Conservation (phyloP, 2,329 filamentous ascomycete genomes). For the Penicillium sp. region DNA sequence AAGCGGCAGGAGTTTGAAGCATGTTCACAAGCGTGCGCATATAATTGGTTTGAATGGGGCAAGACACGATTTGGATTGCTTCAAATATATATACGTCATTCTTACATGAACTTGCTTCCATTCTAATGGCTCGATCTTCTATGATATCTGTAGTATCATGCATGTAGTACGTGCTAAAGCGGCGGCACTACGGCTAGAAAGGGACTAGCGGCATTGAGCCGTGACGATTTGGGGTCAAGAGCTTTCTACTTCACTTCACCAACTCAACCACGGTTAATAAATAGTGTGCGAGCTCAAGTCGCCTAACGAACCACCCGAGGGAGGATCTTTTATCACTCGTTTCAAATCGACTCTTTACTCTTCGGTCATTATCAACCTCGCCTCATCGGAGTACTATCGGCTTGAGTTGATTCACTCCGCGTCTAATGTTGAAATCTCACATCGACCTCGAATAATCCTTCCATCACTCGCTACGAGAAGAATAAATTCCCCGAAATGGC, state of each 20-base stretch:
- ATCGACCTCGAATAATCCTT: neutral
- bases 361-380: neutral
- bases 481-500: constrained; percentile 23
- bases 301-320: neutral
- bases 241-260: neutral
- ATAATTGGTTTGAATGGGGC: neutral
- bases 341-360: neutral
- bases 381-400: neutral
- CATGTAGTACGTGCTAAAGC: neutral
- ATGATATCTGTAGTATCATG: neutral
- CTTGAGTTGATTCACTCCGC: neutral
- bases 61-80: neutral
- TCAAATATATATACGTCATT: neutral
- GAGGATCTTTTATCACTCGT: neutral
- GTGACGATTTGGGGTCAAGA: neutral
- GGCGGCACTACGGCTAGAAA: neutral
- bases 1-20: constrained; percentile 10
- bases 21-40: constrained; percentile 6
- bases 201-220: neutral
- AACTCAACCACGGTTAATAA: neutral
- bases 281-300: neutral
- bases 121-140: no score
- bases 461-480: neutral
- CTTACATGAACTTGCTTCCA: neutral
- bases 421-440: neutral